Percentiles rank a stretch among this genome's conserved stretches.
phyloP scores from a whole-genome alignment of 176 grass and related monocot species.

The Chrysopogon serrulatus region DNA sequence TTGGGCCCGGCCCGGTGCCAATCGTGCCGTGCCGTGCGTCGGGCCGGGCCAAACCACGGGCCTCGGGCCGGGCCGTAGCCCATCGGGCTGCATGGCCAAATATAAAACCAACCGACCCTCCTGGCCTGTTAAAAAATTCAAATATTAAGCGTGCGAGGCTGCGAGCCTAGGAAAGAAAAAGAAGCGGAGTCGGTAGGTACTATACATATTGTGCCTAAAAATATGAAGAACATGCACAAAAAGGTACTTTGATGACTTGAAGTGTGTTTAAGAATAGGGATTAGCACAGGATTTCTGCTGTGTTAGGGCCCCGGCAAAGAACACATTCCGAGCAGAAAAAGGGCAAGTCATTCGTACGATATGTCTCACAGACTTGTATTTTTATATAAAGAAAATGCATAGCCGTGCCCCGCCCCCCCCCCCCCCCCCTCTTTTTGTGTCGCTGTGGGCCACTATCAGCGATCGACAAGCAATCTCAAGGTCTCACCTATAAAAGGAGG shows the following conservation, averaged over 20 bases:
- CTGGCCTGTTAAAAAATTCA: background rate
- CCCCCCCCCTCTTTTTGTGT: too few relatives aligned
- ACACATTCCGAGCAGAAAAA: background rate
- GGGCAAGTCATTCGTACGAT: background rate
- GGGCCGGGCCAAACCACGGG: too few relatives aligned
- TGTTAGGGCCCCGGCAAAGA: background rate
- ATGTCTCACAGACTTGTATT: background rate
- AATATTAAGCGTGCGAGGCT: background rate
- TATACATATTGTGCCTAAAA: background rate
- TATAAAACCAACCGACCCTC: background rate
- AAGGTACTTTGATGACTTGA: background rate
- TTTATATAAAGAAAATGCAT: too few relatives aligned
- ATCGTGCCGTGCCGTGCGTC: too few relatives aligned
- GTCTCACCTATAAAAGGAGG: background rate
- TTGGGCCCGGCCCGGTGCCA: too few relatives aligned
- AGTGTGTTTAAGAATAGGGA: background rate
- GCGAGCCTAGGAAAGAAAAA: background rate
- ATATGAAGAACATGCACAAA: background rate
- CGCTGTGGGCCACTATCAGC: background rate
- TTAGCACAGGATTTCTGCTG: background rate
- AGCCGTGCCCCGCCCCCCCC: too few relatives aligned
- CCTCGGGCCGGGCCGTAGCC: too few relatives aligned
- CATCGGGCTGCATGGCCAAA: too few relatives aligned
- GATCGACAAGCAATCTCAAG: background rate
- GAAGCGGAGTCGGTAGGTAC: background rate